Base-by-base conservation (phyloP, 257 asterid species). In the Forsythia suspensa region DNA sequence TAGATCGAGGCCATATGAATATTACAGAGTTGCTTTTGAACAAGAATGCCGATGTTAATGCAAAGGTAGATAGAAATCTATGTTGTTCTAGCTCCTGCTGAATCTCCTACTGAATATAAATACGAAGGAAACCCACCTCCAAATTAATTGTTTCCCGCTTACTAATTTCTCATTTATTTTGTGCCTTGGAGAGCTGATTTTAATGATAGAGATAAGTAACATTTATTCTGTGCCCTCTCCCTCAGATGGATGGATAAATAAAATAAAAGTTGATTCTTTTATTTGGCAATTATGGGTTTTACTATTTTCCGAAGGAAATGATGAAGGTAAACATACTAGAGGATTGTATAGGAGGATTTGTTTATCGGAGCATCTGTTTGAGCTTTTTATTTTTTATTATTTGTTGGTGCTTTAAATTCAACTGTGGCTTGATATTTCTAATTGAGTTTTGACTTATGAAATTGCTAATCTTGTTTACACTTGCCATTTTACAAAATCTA, bases 1-100 rank as follows among this genome's bases (percentile, higher is more conserved):
- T 96, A n/a, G 99, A 96, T 86, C 95, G 98, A 36, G 99, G 98
- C 81, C 99, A 96, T 87, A 66, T 88, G 81, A 86, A 87, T 65
- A 75, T 87, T 74, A 74, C 94, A 15, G 82, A 82, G 70, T 79
- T 94, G 86, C 98, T 96, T 81, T 82, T 96, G 84, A 83, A 81
- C 86, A 91, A 81, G 85, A 91, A 82, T 65, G 97, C 96, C 20
- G 96, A 96, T 85, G 89, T 92, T 73, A 91, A 96, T 81, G 94
- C 92, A 36, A 86, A 96, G 99, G 98, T 92, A 88, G 73, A 70
- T 34, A 3, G 40, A 70, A 70, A 74, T 39, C n/a, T 46, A 3
- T 63, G 41, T 77, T 42, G 16, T 76, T 29, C 12, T 67, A 52
- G 20, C 42, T 75, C 52, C 72, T 76, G 61, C 73, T 66, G 76